Percentiles rank a stretch among this genome's conserved stretches.
phyloP scores from a whole-genome alignment of 176 grass and related monocot species.

The Carex scoparia region DNA sequence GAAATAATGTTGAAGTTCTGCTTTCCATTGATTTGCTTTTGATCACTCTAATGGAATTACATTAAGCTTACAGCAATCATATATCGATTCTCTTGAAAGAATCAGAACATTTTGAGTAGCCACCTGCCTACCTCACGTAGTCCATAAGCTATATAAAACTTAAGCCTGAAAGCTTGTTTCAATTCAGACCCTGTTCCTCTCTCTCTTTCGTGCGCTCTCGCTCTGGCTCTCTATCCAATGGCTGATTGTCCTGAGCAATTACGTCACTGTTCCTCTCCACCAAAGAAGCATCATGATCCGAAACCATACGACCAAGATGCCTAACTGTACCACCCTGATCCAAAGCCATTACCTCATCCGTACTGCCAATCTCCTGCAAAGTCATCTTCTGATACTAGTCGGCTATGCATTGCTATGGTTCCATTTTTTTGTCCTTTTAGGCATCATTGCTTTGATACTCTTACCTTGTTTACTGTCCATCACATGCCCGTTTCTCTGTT shows the following conservation, averaged over 20 bases:
- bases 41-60: not conserved
- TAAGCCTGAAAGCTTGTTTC: not conserved
- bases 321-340: not conserved
- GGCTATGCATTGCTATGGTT: not conserved
- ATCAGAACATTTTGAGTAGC: constrained; percentile 18
- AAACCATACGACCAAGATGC: not conserved
- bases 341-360: not conserved
- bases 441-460: constrained; percentile 45
- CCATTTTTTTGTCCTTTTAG: constrained; percentile 22
- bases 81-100: constrained; percentile 10
- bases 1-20: constrained; percentile 4
- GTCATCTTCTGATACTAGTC: not conserved
- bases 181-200: not conserved
- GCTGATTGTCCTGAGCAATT: not conserved
- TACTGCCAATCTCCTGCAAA: not conserved
- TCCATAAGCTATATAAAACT: not conserved
- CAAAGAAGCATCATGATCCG: not conserved
- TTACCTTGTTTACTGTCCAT: constrained; percentile 63
- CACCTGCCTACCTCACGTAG: not conserved
- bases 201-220: constrained; percentile 4
- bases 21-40: constrained; percentile 12
- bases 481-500: constrained; percentile 41
- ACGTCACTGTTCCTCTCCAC: constrained; percentile 9
- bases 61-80: not conserved
- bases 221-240: constrained; percentile 8